Conservation (phyloP, 768 basidiomycete genomes). For the Hypholoma sublateritium region DNA sequence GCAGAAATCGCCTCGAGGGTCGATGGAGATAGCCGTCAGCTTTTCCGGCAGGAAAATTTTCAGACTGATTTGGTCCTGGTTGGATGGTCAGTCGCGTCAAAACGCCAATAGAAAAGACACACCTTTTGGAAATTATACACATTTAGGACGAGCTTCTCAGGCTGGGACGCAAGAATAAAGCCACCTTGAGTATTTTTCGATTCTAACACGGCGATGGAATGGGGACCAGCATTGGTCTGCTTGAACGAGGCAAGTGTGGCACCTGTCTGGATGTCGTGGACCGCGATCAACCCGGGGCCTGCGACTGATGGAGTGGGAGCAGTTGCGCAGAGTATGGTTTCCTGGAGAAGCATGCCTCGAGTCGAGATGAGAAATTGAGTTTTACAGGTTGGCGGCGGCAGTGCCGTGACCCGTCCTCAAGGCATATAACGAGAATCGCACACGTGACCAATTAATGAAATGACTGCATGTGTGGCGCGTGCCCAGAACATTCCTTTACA, state of each 20-base stretch:
- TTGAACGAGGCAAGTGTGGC: slow-evolving; percentile 83
- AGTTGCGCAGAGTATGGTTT: slow-evolving; percentile 65
- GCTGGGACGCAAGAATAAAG: slow-evolving; percentile 79
- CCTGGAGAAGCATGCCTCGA: slow-evolving; percentile 59
- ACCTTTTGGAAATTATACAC: slow-evolving; percentile 96
- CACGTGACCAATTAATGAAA: slow-evolving; percentile 24
- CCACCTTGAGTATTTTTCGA: slow-evolving; percentile 78
- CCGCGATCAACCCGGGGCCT: slow-evolving; percentile 62
- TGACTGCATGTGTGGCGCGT: slow-evolving; percentile 23
- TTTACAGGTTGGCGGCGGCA: not conserved
- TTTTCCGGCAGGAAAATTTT: slow-evolving; percentile 92
- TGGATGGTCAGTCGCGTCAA: slow-evolving; percentile 10
- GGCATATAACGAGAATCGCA: not conserved
- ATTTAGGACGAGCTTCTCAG: slow-evolving; percentile 85
- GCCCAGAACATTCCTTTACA: slow-evolving; percentile 30
- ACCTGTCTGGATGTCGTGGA: slow-evolving; percentile 84
- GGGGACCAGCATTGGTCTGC: slow-evolving; percentile 65
- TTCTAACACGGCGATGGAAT: slow-evolving; percentile 69
- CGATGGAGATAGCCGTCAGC: slow-evolving; percentile 75
- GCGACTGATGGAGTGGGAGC: slow-evolving; percentile 44
- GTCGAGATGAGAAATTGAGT: slow-evolving; percentile 8
- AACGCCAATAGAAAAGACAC: slow-evolving; percentile 12
- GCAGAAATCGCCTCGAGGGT: slow-evolving; percentile 71
- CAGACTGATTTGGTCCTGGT: slow-evolving; percentile 83
- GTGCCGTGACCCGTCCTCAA: slow-evolving; percentile 3